A percentile compares a stretch with the other conserved stretches of the same genome.
Evolutionary conservation across 176 grass and related monocot genomes (phyloP).

Genomic region (Zizania latifolia): DNA sequence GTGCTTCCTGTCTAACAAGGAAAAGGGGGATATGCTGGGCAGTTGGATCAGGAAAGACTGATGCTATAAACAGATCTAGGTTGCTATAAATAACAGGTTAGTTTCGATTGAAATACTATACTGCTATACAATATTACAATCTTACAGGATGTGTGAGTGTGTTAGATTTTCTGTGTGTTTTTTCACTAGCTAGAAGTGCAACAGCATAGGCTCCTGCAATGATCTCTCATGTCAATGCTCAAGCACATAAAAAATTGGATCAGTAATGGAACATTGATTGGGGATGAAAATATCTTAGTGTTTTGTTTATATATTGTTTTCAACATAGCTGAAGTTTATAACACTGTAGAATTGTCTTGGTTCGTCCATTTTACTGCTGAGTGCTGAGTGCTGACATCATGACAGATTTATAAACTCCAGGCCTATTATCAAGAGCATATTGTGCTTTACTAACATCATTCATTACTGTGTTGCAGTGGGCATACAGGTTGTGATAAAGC

Average conservation of each 20-base stretch:
- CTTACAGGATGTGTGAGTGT: not conserved
- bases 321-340: not conserved
- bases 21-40: not conserved
- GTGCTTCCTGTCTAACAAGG: not conserved
- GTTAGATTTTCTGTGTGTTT: not conserved
- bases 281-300: not conserved
- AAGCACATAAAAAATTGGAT: not conserved
- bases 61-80: not conserved
- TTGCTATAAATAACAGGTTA: not conserved
- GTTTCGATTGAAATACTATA: not conserved
- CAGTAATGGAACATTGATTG: not conserved
- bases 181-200: not conserved
- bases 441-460: slow-evolving; percentile 9
- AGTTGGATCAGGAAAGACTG: not conserved
- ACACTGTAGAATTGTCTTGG: not conserved
- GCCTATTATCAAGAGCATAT: not conserved
- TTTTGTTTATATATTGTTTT: not conserved
- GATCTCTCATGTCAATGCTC: not conserved
- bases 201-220: not conserved
- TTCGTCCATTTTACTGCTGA: not conserved
- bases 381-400: too few relatives aligned
- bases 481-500: slow-evolving; percentile 80
- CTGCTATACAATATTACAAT: not conserved
- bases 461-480: slow-evolving; percentile 42
- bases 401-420: not conserved